These are phyloP conservation scores for Neurospora africana DNA, from an alignment of 495 filamentous ascomycete genomes.

Conservation along the genomic window DNA sequence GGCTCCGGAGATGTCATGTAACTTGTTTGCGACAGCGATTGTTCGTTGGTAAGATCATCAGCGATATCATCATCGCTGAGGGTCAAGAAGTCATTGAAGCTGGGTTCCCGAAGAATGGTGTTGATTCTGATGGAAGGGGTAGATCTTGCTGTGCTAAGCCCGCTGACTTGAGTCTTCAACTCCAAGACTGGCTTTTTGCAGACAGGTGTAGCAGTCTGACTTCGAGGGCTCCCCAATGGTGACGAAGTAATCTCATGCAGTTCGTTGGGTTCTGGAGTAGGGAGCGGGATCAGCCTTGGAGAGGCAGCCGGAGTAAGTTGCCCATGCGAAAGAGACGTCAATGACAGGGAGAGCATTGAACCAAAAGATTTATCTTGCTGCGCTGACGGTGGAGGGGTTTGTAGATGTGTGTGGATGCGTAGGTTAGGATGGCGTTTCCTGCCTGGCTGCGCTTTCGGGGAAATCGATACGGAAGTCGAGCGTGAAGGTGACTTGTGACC, in stretches of 20 bases:
- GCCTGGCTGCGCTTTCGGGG: slow-evolving; percentile 10
- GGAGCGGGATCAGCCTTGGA: slow-evolving; percentile 14
- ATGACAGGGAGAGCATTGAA: background rate
- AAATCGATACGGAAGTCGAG: slow-evolving; percentile 8
- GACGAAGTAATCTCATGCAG: background rate
- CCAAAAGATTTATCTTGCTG: slow-evolving; percentile 6
- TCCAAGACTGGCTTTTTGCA: background rate
- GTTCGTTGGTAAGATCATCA: slow-evolving; percentile 13
- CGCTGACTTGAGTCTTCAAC: background rate
- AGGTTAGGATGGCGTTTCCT: slow-evolving; percentile 4
- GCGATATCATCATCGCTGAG: slow-evolving; percentile 39
- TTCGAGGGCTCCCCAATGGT: background rate
- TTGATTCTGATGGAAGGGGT: background rate
- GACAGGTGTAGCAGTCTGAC: background rate
- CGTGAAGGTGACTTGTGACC: slow-evolving; percentile 5
- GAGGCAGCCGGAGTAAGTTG: slow-evolving; percentile 12
- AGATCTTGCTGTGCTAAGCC: background rate
- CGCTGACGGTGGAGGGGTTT: slow-evolving; percentile 12
- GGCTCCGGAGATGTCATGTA: background rate
- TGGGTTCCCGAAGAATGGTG: slow-evolving; percentile 28
- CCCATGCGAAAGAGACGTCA: background rate
- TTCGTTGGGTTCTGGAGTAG: background rate
- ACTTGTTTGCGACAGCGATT: background rate
- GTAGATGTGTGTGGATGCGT: background rate
- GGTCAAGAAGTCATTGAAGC: slow-evolving; percentile 32